Evolutionary conservation across 495 filamentous ascomycete genomes (phyloP).

Genomic region (Xylaria palmicola): DNA sequence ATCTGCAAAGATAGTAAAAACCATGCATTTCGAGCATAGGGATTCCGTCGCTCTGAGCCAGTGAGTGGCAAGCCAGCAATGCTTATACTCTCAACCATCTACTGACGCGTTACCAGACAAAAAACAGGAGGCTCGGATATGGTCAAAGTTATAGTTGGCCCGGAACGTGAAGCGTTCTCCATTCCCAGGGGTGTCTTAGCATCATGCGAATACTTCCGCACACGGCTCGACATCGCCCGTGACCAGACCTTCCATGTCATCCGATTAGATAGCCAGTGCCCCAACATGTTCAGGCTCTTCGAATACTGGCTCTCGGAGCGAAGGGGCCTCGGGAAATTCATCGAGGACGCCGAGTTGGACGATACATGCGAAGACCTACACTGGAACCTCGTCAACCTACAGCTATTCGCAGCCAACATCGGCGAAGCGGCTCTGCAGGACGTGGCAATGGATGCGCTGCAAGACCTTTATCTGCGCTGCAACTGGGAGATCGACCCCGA

Average conservation of each 20-base stretch:
- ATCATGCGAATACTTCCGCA: slow-evolving; percentile 40
- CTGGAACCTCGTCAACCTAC: slow-evolving; percentile 44
- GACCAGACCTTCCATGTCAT: slow-evolving; percentile 31
- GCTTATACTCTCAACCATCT: not conserved
- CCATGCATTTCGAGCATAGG: slow-evolving; percentile 16
- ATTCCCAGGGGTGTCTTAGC: slow-evolving; percentile 41
- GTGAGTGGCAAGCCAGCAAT: slow-evolving; percentile 16
- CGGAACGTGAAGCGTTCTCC: slow-evolving; percentile 40
- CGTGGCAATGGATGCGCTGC: slow-evolving; percentile 47
- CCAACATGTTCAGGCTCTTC: slow-evolving; percentile 49
- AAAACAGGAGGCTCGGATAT: slow-evolving; percentile 32
- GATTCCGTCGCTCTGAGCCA: slow-evolving; percentile 17
- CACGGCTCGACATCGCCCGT: slow-evolving; percentile 23
- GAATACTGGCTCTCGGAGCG: slow-evolving; percentile 45
- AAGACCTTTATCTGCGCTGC: slow-evolving; percentile 49
- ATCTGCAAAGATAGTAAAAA: slow-evolving; percentile 21
- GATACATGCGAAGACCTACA: slow-evolving; percentile 33
- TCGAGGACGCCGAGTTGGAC: slow-evolving; percentile 36
- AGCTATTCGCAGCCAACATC: slow-evolving; percentile 47
- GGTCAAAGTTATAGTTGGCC: slow-evolving; percentile 43
- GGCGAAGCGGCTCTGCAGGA: slow-evolving; percentile 44
- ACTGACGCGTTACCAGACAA: slow-evolving; percentile 8
- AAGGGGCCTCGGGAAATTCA: slow-evolving; percentile 33
- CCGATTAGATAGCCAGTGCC: slow-evolving; percentile 40
- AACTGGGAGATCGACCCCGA: slow-evolving; percentile 48